These are phyloP conservation scores for Taphrina flavorubra DNA, from an alignment of 1,139 yeast genomes.

Conservation along the genomic window DNA sequence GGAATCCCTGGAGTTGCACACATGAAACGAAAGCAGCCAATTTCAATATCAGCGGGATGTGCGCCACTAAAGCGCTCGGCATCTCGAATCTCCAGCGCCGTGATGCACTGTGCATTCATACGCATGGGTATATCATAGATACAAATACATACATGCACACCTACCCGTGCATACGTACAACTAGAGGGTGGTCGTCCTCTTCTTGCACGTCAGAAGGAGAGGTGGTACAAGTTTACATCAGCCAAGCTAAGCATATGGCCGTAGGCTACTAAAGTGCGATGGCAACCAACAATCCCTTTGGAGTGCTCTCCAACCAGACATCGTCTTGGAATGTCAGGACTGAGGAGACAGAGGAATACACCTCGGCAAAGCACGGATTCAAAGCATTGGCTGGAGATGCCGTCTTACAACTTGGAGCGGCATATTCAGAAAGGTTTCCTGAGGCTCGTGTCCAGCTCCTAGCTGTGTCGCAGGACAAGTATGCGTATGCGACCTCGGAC, in stretches of 20 bases:
- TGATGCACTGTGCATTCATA: no score
- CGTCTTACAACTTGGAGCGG: background rate
- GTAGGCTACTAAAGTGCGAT: background rate
- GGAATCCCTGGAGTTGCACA: background rate
- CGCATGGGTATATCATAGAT: no score
- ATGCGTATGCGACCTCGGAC: slow-evolving; percentile 17
- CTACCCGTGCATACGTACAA: no score
- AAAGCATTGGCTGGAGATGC: slow-evolving; percentile 17
- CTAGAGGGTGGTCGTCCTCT: no score
- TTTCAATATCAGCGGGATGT: background rate
- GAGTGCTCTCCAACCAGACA: background rate
- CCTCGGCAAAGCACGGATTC: slow-evolving; percentile 23
- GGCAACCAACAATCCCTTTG: background rate
- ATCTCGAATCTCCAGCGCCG: no score
- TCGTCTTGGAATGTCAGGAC: background rate
- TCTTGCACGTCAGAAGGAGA: no score
- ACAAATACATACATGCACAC: no score
- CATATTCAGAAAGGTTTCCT: slow-evolving; percentile 15
- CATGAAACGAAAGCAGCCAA: background rate
- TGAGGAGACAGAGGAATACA: slow-evolving; percentile 26
- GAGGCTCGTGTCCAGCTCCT: slow-evolving; percentile 20
- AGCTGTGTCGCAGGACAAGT: slow-evolving; percentile 15
- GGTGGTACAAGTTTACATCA: no score
- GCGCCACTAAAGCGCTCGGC: background rate
- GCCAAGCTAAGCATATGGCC: no score